Evolutionary conservation across 441 rosid species (phyloP).

Genomic region (Erodium trifolium): DNA sequence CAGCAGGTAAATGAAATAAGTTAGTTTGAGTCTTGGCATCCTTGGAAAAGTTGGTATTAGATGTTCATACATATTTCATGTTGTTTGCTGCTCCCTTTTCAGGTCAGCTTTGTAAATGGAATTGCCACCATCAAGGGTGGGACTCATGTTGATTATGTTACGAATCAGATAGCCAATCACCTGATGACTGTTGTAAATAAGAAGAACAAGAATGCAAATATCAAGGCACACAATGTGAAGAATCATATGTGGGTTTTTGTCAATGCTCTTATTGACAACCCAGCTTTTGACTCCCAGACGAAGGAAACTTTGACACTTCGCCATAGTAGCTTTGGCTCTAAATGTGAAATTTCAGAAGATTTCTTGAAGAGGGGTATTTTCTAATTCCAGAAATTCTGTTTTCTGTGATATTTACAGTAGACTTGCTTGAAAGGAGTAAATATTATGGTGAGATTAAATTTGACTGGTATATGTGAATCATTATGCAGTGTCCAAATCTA

Average conservation of each 20-base stretch:
- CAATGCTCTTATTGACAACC: conserved; percentile 89
- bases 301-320: conserved; percentile 95
- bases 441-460: neutral
- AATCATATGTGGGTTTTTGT: conserved; percentile 94
- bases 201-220: conserved; percentile 71
- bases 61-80: neutral
- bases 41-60: neutral
- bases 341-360: conserved; percentile 80
- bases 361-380: conserved; percentile 69
- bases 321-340: conserved; percentile 88
- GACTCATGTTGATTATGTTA: conserved; percentile 87
- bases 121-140: conserved; percentile 96
- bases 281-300: conserved; percentile 98
- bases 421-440: neutral
- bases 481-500: conserved; percentile 70
- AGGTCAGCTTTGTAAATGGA: conserved; percentile 90
- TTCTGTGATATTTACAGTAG: neutral
- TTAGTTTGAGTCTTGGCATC: neutral
- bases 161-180: conserved; percentile 77
- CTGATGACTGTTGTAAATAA: conserved; percentile 64
- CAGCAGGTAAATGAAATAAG: conserved; percentile 53
- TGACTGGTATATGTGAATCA: neutral
- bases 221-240: conserved; percentile 79
- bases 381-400: conserved; percentile 6
- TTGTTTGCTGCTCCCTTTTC: conserved; percentile 18